A percentile compares a stretch with the other conserved stretches of the same genome.
Evolutionary conservation across 768 basidiomycete species (phyloP).

Genomic region (Tulasnella sp.): DNA sequence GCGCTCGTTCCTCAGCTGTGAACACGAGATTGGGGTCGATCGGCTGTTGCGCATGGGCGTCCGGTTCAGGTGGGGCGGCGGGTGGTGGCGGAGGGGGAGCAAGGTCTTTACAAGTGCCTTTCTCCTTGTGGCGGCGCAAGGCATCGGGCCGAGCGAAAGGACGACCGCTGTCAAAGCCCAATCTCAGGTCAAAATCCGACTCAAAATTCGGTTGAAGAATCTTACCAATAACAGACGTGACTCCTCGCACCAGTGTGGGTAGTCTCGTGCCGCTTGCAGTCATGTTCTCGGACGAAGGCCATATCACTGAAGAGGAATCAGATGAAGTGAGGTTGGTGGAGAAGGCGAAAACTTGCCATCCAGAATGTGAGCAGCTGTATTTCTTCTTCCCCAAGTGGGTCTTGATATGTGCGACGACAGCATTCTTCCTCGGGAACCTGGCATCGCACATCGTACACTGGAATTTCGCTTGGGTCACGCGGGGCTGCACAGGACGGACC

Average conservation of each 20-base stretch:
- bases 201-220: background rate
- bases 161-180: background rate
- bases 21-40: background rate
- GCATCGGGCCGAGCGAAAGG: conserved; percentile 14
- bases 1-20: background rate
- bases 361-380: conserved; percentile 6
- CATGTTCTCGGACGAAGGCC: conserved; percentile 13
- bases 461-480: conserved; percentile 1
- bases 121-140: conserved; percentile 10
- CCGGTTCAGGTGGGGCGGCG: background rate
- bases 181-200: background rate
- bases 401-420: conserved; percentile 14
- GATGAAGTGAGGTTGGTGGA: too few species aligned
- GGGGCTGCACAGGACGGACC: background rate
- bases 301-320: background rate
- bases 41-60: background rate
- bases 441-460: conserved; percentile 12
- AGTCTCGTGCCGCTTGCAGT: conserved; percentile 12
- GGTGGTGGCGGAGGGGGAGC: background rate
- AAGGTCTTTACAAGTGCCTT: background rate
- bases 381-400: conserved; percentile 14
- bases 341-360: background rate
- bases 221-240: conserved; percentile 7
- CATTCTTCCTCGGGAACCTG: conserved; percentile 13
- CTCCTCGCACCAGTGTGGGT: conserved; percentile 8